Evolutionary conservation across 257 asterid species (phyloP).

Genomic region (Misopates orontium): DNA sequence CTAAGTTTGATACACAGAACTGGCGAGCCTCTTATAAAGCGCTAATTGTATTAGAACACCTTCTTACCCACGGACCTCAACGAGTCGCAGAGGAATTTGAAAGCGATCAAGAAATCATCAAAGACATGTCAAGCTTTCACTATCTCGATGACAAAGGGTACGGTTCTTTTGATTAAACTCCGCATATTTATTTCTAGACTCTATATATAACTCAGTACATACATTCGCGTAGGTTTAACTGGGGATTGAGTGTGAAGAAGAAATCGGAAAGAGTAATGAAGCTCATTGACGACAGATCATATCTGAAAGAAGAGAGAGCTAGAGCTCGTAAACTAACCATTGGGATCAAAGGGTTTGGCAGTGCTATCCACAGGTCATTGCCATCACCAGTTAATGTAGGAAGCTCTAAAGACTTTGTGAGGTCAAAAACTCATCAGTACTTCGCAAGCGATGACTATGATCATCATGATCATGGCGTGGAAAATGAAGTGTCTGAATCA

Average conservation of each 20-base stretch:
- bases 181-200: too few relatives aligned
- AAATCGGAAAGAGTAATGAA: slow-evolving; percentile 50
- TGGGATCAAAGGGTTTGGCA: slow-evolving; percentile 82
- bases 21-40: slow-evolving; percentile 80
- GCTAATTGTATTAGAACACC: slow-evolving; percentile 62
- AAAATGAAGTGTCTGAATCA: slow-evolving; percentile 25
- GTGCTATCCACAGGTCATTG: slow-evolving; percentile 39
- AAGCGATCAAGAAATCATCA: slow-evolving; percentile 47
- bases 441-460: slow-evolving; percentile 13
- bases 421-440: slow-evolving; percentile 34
- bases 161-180: background rate
- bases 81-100: slow-evolving; percentile 79
- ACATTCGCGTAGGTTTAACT: slow-evolving; percentile 54
- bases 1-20: slow-evolving; percentile 53
- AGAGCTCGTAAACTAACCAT: slow-evolving; percentile 57
- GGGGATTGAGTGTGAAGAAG: slow-evolving; percentile 68
- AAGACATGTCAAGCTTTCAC: slow-evolving; percentile 53
- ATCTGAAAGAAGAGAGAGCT: slow-evolving; percentile 68
- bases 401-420: slow-evolving; percentile 8
- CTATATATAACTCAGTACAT: too few relatives aligned
- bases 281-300: slow-evolving; percentile 52
- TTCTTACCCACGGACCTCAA: slow-evolving; percentile 80
- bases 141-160: slow-evolving; percentile 72
- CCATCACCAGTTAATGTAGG: background rate
- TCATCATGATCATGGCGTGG: slow-evolving; percentile 20